Evolutionary conservation across 345 rosid genomes (phyloP), one percentile per base, ranked within the genome.

Genomic region (Linum lewisii): DNA sequence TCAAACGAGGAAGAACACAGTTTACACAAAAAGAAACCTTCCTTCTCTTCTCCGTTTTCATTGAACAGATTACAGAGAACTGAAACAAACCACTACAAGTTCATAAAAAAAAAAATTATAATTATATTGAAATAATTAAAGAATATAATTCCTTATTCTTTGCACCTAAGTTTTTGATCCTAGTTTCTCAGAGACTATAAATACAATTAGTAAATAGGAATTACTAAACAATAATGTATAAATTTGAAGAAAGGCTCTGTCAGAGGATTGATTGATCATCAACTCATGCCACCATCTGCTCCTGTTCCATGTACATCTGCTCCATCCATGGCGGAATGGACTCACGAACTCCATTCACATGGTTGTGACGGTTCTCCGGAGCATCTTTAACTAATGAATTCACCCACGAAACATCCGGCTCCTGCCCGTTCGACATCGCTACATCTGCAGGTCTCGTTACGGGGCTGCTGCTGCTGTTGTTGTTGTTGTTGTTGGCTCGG

Each of bases 351-450:
- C 74, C 78, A 21, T 77, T 70, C 25, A 78, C 69, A 6, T 64
- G 56, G 64, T 61, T 69, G 66, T 77, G 77, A 2, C 69, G 75
- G 60, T 63, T 77, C 29, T 71, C 78, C 78, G 80, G 62, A 51
- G 36, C 86, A 52, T 93, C 99, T 77, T 84, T 88, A 59, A 93
- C 95, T 66, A 88, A 59, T 10, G 94, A 78, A 71, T 75, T 70
- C 67, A 93, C 97, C 99, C 99, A 89, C 9, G 99, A 87, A 29
- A 89, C 85, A 60, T 94, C 99, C 19, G 96, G 97, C 77, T 90
- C 99, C 0, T 75, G 69, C 1, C 59, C 38, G n/a, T 66, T 62
- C 0, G 86, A 65, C 42, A 66, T 62, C 24, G 29, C 62, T 18
- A 42, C 63, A 65, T 64, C 69, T 24, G 71, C 63, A 2, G 64